Percentiles rank a stretch among this genome's conserved stretches.
These are phyloP conservation scores for Shiraia sp. DNA, from an alignment of 2,329 filamentous ascomycete species.

Conservation along the genomic window DNA sequence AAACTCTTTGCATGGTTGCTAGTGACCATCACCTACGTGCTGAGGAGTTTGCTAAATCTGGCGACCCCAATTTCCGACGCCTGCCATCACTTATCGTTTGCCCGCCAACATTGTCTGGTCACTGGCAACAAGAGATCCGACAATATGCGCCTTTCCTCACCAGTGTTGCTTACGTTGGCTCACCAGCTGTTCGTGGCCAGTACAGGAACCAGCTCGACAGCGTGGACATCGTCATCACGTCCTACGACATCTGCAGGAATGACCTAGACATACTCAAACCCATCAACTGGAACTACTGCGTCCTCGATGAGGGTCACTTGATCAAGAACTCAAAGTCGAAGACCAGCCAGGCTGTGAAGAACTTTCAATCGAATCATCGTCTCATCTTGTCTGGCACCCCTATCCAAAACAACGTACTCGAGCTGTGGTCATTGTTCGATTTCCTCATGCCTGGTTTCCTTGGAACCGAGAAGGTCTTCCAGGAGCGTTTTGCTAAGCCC, in stretches of 20 bases:
- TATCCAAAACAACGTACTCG: constrained; percentile 96
- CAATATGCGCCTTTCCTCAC: constrained; percentile 93
- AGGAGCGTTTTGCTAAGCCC: constrained; percentile 92
- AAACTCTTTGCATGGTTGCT: constrained; percentile 96
- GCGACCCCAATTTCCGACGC: constrained; percentile 74
- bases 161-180: constrained; percentile 88
- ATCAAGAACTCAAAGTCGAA: constrained; percentile 99
- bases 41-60: constrained; percentile 84
- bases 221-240: constrained; percentile 94
- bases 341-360: constrained; percentile 90
- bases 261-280: constrained; percentile 83
- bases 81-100: constrained; percentile 94
- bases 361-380: constrained; percentile 85
- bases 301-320: constrained; percentile 94
- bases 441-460: constrained; percentile 99
- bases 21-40: constrained; percentile 94
- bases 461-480: constrained; percentile 93
- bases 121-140: constrained; percentile 98
- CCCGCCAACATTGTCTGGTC: constrained; percentile 91
- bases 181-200: constrained; percentile 76
- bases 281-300: constrained; percentile 95
- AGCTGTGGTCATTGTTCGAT: constrained; percentile 97
- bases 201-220: constrained; percentile 70
- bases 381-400: constrained; percentile 96
- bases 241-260: constrained; percentile 96